Base-by-base conservation (phyloP, 2,329 filamentous ascomycete species). In the Triangularia verruculosa region DNA sequence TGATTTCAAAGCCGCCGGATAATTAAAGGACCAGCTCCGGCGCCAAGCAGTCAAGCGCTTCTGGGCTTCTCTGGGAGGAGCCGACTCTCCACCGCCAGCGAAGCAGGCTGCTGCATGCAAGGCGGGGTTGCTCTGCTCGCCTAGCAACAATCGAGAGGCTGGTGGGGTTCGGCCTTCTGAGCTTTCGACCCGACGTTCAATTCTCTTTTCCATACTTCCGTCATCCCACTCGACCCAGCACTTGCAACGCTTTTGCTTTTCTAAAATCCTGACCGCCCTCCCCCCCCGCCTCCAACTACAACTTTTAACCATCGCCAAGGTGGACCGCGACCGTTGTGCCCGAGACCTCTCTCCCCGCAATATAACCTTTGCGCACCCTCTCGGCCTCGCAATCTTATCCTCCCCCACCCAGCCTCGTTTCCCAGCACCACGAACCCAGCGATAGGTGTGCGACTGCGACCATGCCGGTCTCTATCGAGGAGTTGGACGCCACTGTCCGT, bases 401-500 rank as follows among this genome's bases (percentile, higher is more conserved):
- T n/a, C n/a, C n/a, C 68, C 71, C 70, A 71, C 22, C n/a, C n/a
- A 28, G 20, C 25, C 32, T 20, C 57, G 9, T 25, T 27, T 30
- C 30, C 51, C 39, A 62, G 32, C n/a, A 43, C 57, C 27, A 28
- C 27, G 39, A 59, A 30, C 25, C 39, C 57, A 56, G 30, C 4
- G 64, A 58, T 7, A 30, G 30, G 32, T 58, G 61, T 61, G 63
- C 67, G 67, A 47, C 39, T 69, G 71, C 75, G 76, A 80, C 76
- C 78, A 89, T 89, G 87, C 82, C 86, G 77, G 82, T 86, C 76
- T 82, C 90, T 74, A 94, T 99, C 79, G 88, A 90, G 78, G 95
- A 99, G 87, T 88, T 99, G 83, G 95, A 99, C 86, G 89, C 85
- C 78, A 95, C 93, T 71, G 94, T 98, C 84, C 93, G 91, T 78